Conservation (phyloP, 306 rosid species). For the Betula pendula region DNA sequence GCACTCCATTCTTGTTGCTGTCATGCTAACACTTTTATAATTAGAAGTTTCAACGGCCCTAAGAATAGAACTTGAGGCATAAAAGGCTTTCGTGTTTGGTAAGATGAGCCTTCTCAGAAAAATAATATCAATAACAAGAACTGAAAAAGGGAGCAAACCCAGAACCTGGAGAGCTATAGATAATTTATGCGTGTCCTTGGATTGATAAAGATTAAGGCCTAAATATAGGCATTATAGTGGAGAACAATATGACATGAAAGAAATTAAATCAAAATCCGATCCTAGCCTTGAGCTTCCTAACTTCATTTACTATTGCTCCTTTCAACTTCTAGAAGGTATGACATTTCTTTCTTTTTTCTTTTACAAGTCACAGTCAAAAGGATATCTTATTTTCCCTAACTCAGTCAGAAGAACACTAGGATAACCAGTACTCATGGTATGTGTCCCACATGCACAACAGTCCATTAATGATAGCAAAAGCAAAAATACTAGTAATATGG, state of each 20-base stretch:
- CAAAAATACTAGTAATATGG: slow-evolving; percentile 6
- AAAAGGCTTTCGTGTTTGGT: neutral
- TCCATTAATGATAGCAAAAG: neutral
- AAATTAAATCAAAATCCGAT: neutral
- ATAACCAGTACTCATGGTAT: neutral
- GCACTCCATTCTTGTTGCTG: neutral
- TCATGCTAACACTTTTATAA: slow-evolving; percentile 4
- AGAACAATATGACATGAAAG: neutral
- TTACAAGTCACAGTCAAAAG: slow-evolving; percentile 2
- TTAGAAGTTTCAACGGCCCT: neutral
- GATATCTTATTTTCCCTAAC: neutral
- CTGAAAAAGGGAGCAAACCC: neutral
- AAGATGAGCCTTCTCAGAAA: neutral
- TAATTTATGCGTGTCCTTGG: neutral
- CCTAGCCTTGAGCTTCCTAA: slow-evolving; percentile 10
- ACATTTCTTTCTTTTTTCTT: slow-evolving; percentile 1
- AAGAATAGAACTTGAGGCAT: neutral
- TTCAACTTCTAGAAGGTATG: slow-evolving; percentile 9
- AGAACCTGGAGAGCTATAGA: neutral
- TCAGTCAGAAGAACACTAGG: neutral
- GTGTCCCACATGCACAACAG: neutral
- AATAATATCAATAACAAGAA: neutral
- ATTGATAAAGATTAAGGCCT: neutral
- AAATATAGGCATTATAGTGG: neutral
- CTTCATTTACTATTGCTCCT: neutral